These are phyloP conservation scores for Fusarium luffae DNA, from an alignment of 2,329 filamentous ascomycete species.

Conservation along the genomic window DNA sequence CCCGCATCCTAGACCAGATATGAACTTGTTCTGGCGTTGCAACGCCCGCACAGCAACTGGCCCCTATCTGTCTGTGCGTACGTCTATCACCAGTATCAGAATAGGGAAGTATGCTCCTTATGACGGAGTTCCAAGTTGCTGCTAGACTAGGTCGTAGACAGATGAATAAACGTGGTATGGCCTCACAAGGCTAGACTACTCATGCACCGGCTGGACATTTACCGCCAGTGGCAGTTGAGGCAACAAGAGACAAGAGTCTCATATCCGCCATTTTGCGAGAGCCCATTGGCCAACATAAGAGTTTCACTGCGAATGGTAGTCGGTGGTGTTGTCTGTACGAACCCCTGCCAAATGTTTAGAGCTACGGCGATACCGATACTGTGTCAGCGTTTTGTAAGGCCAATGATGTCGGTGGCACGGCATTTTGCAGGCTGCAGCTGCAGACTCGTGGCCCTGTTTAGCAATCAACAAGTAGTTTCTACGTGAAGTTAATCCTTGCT, in stretches of 20 bases:
- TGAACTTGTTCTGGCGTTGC: not conserved
- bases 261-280: slow-evolving; percentile 25
- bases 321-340: slow-evolving; percentile 2
- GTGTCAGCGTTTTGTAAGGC: slow-evolving; percentile 2
- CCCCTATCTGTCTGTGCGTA: not conserved
- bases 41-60: not conserved
- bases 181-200: not conserved
- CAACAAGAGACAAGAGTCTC: not conserved
- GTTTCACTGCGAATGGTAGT: slow-evolving; percentile 13
- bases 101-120: not conserved
- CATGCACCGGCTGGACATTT: not conserved
- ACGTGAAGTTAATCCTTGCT: not conserved
- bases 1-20: not conserved
- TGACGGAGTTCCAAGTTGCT: not conserved
- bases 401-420: not conserved
- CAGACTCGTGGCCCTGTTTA: not conserved
- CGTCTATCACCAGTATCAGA: not conserved
- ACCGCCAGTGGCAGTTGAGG: not conserved
- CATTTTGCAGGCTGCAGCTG: not conserved
- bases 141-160: not conserved
- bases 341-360: slow-evolving; percentile 13
- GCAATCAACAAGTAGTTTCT: not conserved
- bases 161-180: not conserved
- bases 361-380: slow-evolving; percentile 31
- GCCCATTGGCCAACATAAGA: slow-evolving; percentile 11